These are phyloP conservation scores for Cucurbita maxima DNA, from an alignment of 306 rosid genomes.

Conservation along the genomic window DNA sequence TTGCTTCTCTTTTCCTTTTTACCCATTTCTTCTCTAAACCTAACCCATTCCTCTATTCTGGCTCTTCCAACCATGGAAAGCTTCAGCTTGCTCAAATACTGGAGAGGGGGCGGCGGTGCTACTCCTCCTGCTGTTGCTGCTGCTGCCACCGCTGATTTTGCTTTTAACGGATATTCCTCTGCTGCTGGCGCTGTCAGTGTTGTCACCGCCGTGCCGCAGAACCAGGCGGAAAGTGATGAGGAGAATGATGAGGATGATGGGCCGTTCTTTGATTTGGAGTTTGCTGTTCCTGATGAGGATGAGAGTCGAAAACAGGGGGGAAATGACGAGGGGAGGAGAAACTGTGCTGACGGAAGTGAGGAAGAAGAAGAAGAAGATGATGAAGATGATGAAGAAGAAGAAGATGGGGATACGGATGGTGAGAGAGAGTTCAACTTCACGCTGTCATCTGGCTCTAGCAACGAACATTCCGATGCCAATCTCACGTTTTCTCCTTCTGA, in stretches of 20 bases:
- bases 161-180: background rate
- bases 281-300: conserved; percentile 52
- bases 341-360: conserved; percentile 7
- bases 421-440: conserved; percentile 66
- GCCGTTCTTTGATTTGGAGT: conserved; percentile 85
- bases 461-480: conserved; percentile 43
- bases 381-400: conserved; percentile 12
- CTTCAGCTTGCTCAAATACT: conserved; percentile 86
- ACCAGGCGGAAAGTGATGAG: conserved; percentile 12
- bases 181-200: conserved; percentile 16
- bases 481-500: conserved; percentile 67
- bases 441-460: conserved; percentile 51
- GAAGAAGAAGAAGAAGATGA: conserved; percentile 5
- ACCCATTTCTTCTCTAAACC: background rate
- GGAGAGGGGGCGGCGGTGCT: conserved; percentile 45
- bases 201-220: conserved; percentile 22
- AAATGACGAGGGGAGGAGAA: background rate
- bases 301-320: conserved; percentile 7
- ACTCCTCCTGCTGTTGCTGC: background rate
- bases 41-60: conserved; percentile 35
- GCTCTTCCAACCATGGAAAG: conserved; percentile 99
- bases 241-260: conserved; percentile 45
- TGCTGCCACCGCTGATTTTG: background rate
- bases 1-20: background rate
- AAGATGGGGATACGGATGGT: conserved; percentile 4